Percentiles rank a stretch among this genome's conserved stretches.
These are phyloP conservation scores for Penicillium lividum DNA, from an alignment of 495 filamentous ascomycete genomes.

Conservation along the genomic window DNA sequence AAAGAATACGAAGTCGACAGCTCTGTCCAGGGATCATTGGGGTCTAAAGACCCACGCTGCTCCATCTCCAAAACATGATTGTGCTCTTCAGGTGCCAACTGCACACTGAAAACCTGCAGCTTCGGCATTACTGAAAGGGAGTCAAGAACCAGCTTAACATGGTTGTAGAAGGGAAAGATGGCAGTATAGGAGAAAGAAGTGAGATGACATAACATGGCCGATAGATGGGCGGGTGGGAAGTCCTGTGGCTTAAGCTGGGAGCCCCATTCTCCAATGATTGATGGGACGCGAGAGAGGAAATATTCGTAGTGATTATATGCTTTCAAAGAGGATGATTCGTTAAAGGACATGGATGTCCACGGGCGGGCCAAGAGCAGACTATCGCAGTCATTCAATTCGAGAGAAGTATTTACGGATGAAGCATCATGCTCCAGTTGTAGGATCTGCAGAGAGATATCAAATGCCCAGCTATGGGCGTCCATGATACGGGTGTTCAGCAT, in stretches of 20 bases:
- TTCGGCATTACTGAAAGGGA: constrained; percentile 30
- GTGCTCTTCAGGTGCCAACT: constrained; percentile 32
- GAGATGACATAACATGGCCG: constrained; percentile 24
- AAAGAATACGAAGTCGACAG: constrained; percentile 41
- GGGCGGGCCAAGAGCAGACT: constrained; percentile 26
- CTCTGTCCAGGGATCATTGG: constrained; percentile 49
- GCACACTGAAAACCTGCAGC: constrained; percentile 31
- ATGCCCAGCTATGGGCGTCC: constrained; percentile 42
- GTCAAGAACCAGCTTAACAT: constrained; percentile 39
- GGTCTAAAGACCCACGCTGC: constrained; percentile 44
- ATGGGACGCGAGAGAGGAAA: constrained; percentile 40
- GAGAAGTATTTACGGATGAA: not conserved
- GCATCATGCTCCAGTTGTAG: constrained; percentile 29
- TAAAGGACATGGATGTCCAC: constrained; percentile 41
- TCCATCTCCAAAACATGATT: constrained; percentile 40
- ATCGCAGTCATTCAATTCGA: constrained; percentile 15
- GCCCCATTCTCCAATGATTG: constrained; percentile 37
- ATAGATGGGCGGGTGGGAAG: constrained; percentile 1
- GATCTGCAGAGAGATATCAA: constrained; percentile 39
- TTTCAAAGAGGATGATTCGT: constrained; percentile 44
- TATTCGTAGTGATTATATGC: constrained; percentile 50
- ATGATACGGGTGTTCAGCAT: constrained; percentile 31
- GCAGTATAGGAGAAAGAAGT: constrained; percentile 41
- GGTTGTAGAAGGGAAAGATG: constrained; percentile 49
- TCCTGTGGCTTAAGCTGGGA: constrained; percentile 6